Evolutionary conservation across 2,329 filamentous ascomycete genomes (phyloP), one percentile per base, ranked within the genome.

Genomic region (Cercospora zeina): DNA sequence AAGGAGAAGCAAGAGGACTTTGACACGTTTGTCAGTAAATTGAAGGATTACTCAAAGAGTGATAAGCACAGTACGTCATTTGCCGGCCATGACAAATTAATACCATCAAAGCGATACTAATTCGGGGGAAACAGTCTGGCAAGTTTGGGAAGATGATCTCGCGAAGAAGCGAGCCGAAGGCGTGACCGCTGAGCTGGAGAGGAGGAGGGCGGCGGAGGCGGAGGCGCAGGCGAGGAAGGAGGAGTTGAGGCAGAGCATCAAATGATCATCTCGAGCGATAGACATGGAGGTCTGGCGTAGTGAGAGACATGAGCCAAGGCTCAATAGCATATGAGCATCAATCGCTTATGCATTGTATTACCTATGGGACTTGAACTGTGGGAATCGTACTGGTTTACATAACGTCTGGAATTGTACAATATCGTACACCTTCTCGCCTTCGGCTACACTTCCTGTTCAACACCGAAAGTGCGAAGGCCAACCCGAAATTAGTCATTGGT

Each of bases 21-120:
- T 70, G 90, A 97, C 73, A 85, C 92, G 60, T 97, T 96, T 72
- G 89, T 97, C 30, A 83, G 74, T 54, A 87, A 88, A 70, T 77
- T 99, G 74, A 97, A 96, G 82, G 86, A 93, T 70, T 91, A 93
- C 75, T 90, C 91, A 27, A 96, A 93, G 79, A 95, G 89, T 13
- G 89, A 96, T 73, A 96, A 93, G 79, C 90, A 90, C 47, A 96
- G 92, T 96, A 82, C 64, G 88, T 80, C 7, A 8, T 37, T 58
- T 21, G 39, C 2, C 36, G n/a, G 11, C 10, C n/a, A 14, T 61
- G n/a, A 11, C 24, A 27, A 6, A 27, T 6, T 27, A 3, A 27
- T 6, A 3, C 6, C 24, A 27, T 27, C 6, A 27, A 27, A 27
- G 3, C 11, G 37, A 59, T 36, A 16, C 19, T 45, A 14, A 27